Evolutionary conservation across 2,329 filamentous ascomycete species (phyloP).

Genomic region (Neonectria magnoliae): DNA sequence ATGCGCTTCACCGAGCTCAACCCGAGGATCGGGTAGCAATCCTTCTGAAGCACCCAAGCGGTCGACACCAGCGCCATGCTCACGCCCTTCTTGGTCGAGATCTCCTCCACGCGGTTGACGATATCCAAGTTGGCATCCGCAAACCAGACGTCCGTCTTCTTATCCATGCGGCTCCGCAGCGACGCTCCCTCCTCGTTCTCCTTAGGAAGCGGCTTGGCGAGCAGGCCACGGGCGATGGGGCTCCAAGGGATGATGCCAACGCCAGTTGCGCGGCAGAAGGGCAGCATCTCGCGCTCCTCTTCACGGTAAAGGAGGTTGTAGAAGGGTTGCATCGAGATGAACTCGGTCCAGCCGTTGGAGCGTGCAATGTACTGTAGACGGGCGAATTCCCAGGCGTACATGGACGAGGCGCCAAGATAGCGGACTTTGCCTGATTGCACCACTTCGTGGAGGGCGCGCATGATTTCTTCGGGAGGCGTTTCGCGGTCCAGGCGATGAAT

Average conservation of each 20-base stretch:
- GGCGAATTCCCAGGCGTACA: conserved; percentile 62
- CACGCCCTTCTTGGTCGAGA: conserved; percentile 66
- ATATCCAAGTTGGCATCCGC: conserved; percentile 44
- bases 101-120: conserved; percentile 56
- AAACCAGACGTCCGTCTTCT: conserved; percentile 38
- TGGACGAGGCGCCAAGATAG: conserved; percentile 62
- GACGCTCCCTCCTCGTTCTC: conserved; percentile 23
- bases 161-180: conserved; percentile 33
- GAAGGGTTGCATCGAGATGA: conserved; percentile 68
- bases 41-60: conserved; percentile 69
- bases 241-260: conserved; percentile 51
- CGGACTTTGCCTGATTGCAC: conserved; percentile 64
- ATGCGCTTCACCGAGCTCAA: conserved; percentile 68
- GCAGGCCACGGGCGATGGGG: conserved; percentile 46
- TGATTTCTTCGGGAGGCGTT: conserved; percentile 61
- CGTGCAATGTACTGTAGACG: conserved; percentile 63
- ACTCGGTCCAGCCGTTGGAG: conserved; percentile 66
- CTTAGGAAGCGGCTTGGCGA: conserved; percentile 42
- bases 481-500: conserved; percentile 68
- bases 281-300: conserved; percentile 59
- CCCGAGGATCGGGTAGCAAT: conserved; percentile 69
- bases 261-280: conserved; percentile 48
- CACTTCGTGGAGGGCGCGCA: conserved; percentile 68
- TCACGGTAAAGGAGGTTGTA: conserved; percentile 70
- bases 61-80: conserved; percentile 73